These are phyloP conservation scores for Suhomyces kilbournensis DNA, from an alignment of 805 yeast genomes.

Conservation along the genomic window DNA sequence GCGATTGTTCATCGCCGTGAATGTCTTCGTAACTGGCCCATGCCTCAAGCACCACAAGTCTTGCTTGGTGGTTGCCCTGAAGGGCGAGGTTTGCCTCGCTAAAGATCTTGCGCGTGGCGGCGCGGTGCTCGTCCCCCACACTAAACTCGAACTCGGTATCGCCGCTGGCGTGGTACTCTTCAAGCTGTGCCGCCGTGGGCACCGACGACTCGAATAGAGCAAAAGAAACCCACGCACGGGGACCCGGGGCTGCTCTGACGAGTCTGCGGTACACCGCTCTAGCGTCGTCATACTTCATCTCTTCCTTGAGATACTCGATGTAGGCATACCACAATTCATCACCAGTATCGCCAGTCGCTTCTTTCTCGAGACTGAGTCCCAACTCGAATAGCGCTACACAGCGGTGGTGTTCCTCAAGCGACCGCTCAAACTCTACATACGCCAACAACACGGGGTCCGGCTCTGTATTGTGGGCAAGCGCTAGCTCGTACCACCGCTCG, in stretches of 20 bases:
- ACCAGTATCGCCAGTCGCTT: not conserved
- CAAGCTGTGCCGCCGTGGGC: slow-evolving; percentile 51
- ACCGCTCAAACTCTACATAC: slow-evolving; percentile 67
- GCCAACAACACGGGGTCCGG: slow-evolving; percentile 48
- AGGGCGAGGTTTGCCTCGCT: slow-evolving; percentile 48
- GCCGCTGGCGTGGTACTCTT: slow-evolving; percentile 34
- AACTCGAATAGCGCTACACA: slow-evolving; percentile 60
- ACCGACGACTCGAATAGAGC: slow-evolving; percentile 71
- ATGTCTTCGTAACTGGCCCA: slow-evolving; percentile 60
- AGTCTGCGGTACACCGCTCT: slow-evolving; percentile 47
- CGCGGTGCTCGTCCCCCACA: slow-evolving; percentile 49
- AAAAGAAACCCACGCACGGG: slow-evolving; percentile 56
- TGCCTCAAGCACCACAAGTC: slow-evolving; percentile 57
- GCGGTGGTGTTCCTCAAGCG: slow-evolving; percentile 66
- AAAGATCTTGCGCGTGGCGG: slow-evolving; percentile 54
- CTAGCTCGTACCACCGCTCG: slow-evolving; percentile 56
- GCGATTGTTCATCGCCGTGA: slow-evolving; percentile 51
- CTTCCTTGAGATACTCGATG: slow-evolving; percentile 62
- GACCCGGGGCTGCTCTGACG: slow-evolving; percentile 28
- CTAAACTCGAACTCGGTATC: slow-evolving; percentile 52
- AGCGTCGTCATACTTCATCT: slow-evolving; percentile 54
- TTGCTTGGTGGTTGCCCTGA: slow-evolving; percentile 41
- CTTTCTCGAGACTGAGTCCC: slow-evolving; percentile 27
- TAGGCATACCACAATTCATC: slow-evolving; percentile 25
- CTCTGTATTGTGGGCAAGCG: slow-evolving; percentile 10